These are phyloP conservation scores for Lipomyces kockii DNA, from an alignment of 805 yeast genomes.

Conservation along the genomic window DNA sequence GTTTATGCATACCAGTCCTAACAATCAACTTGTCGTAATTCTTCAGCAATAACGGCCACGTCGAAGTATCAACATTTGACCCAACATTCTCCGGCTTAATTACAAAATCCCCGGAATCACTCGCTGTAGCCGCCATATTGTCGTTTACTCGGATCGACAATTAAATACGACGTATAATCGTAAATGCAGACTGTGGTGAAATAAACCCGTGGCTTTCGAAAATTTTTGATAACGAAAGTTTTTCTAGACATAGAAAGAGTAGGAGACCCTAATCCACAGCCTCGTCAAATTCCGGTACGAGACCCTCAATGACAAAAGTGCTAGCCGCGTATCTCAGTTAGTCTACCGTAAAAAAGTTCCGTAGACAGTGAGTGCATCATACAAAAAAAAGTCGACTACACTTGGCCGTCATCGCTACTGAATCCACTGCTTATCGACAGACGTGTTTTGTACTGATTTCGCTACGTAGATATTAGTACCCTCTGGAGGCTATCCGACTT, in stretches of 20 bases:
- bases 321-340: too few relatives aligned
- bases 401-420: too few relatives aligned
- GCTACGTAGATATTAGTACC: too few relatives aligned
- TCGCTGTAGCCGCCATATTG: constrained; percentile 7
- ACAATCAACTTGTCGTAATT: constrained; percentile 92
- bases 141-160: background rate
- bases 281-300: background rate
- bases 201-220: background rate
- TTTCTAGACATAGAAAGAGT: background rate
- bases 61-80: constrained; percentile 82
- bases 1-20: constrained; percentile 63
- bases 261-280: background rate
- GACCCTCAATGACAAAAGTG: background rate
- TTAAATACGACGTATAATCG: background rate
- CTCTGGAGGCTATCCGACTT: background rate
- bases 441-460: too few relatives aligned
- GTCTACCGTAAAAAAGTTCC: background rate
- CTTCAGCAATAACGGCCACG: constrained; percentile 94
- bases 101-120: constrained; percentile 9
- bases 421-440: too few relatives aligned
- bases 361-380: too few relatives aligned
- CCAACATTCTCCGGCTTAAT: constrained; percentile 37
- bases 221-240: background rate
- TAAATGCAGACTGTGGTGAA: background rate
- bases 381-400: background rate